A percentile compares a stretch with the other conserved stretches of the same genome.
These are phyloP conservation scores for Mytilinidion resinicola DNA, from an alignment of 495 filamentous ascomycete genomes.

Conservation along the genomic window DNA sequence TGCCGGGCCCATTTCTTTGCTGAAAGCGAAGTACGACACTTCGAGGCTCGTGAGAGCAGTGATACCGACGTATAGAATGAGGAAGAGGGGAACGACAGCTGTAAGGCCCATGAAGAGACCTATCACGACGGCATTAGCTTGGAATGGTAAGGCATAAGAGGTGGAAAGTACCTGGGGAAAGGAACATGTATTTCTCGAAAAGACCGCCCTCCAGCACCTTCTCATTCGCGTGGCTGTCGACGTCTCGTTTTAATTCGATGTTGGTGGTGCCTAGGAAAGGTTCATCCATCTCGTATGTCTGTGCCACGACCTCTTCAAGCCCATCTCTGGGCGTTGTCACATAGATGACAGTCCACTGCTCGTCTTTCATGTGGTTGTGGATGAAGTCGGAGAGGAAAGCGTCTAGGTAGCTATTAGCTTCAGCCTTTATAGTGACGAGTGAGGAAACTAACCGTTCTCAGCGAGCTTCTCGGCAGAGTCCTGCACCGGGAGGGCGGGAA, in stretches of 20 bases:
- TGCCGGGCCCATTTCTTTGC: constrained; percentile 84
- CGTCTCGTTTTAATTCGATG: constrained; percentile 56
- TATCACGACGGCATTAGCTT: constrained; percentile 27
- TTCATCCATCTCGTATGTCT: constrained; percentile 48
- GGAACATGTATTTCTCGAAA: constrained; percentile 88
- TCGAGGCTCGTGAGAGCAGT: constrained; percentile 69
- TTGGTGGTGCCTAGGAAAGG: constrained; percentile 46
- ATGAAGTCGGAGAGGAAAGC: constrained; percentile 54
- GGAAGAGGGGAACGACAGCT: constrained; percentile 58
- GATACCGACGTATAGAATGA: constrained; percentile 72
- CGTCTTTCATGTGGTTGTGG: constrained; percentile 43
- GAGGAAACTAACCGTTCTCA: not conserved
- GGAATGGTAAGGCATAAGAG: constrained; percentile 8
- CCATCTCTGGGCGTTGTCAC: constrained; percentile 43
- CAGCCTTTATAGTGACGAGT: constrained; percentile 16
- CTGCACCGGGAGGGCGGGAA: constrained; percentile 42
- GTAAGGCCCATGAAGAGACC: constrained; percentile 80
- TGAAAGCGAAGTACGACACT: constrained; percentile 89
- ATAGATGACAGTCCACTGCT: constrained; percentile 59
- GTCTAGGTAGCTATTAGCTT: constrained; percentile 40
- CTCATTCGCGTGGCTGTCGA: constrained; percentile 33
- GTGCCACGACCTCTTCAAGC: not conserved
- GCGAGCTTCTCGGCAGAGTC: constrained; percentile 10
- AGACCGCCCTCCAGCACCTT: constrained; percentile 46
- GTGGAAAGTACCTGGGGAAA: constrained; percentile 57